Evolutionary conservation across 2,329 filamentous ascomycete genomes (phyloP).

Genomic region (Penicillium sp.): DNA sequence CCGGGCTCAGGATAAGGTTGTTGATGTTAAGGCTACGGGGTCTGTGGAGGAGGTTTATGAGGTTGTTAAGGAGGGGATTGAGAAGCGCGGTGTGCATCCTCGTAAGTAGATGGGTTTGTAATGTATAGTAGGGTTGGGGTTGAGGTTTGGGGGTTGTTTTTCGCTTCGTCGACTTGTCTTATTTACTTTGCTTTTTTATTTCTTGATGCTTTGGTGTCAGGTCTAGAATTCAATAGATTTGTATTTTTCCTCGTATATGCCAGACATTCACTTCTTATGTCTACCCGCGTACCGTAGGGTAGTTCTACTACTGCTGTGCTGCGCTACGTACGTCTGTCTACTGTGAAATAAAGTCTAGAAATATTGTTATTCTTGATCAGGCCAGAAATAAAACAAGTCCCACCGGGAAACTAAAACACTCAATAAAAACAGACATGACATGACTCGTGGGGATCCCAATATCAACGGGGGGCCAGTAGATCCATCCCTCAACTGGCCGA

Average conservation of each 20-base stretch:
- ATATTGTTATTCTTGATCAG: conserved; percentile 23
- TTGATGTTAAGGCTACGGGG: conserved; percentile 76
- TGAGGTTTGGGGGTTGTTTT: too few species aligned
- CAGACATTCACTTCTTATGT: too few species aligned
- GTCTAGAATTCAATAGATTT: too few species aligned
- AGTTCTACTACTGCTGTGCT: too few species aligned
- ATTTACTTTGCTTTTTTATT: too few species aligned
- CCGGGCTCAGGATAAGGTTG: conserved; percentile 73
- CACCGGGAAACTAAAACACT: conserved; percentile 26
- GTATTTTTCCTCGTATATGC: too few species aligned
- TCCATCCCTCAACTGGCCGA: conserved; percentile 27
- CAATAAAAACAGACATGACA: conserved; percentile 32
- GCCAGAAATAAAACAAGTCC: conserved; percentile 19
- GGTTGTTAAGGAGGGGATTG: conserved; percentile 55
- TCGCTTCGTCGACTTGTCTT: too few species aligned
- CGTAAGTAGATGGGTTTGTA: conserved; percentile 4
- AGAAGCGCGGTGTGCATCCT: conserved; percentile 44
- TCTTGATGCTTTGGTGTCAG: too few species aligned
- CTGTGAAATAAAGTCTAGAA: too few species aligned
- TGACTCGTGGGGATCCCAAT: conserved; percentile 33
- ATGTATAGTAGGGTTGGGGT: too few species aligned
- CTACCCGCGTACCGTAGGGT: too few species aligned
- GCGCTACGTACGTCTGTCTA: too few species aligned
- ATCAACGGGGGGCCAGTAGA: conserved; percentile 25
- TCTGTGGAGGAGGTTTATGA: conserved; percentile 68